These are phyloP conservation scores for Echinochloa phyllopogon DNA, from an alignment of 176 grass and related monocot genomes.

Conservation along the genomic window DNA sequence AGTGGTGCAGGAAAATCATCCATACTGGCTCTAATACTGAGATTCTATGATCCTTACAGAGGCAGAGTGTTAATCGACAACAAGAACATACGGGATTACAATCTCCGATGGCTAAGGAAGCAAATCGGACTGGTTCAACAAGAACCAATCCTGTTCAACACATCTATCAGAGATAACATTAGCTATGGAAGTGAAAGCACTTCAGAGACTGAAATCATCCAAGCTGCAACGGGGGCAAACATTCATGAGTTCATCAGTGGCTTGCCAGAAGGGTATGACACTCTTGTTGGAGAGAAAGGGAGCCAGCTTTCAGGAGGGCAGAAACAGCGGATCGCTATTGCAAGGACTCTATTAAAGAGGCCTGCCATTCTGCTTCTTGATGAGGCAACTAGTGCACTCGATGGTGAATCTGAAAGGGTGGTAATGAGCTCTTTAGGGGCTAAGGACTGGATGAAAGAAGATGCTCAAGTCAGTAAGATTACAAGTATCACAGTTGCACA, in stretches of 20 bases:
- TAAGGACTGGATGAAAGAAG: conserved; percentile 37
- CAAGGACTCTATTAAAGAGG: conserved; percentile 63
- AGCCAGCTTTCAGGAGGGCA: conserved; percentile 68
- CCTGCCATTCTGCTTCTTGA: conserved; percentile 66
- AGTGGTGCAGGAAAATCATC: conserved; percentile 75
- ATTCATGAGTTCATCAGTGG: conserved; percentile 63
- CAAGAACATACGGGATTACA: conserved; percentile 53
- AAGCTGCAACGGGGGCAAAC: conserved; percentile 60
- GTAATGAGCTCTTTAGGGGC: conserved; percentile 52
- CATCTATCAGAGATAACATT: conserved; percentile 65
- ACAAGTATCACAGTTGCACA: conserved; percentile 68
- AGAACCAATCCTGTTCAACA: conserved; percentile 58
- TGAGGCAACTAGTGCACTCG: conserved; percentile 69
- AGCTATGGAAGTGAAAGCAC: conserved; percentile 52
- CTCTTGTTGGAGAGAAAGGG: conserved; percentile 63
- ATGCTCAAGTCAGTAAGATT: conserved; percentile 28
- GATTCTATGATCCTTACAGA: conserved; percentile 62
- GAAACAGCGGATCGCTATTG: conserved; percentile 69
- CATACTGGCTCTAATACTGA: conserved; percentile 54
- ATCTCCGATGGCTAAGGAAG: conserved; percentile 56
- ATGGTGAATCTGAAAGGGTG: conserved; percentile 57
- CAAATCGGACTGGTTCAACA: conserved; percentile 65
- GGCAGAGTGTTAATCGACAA: conserved; percentile 52
- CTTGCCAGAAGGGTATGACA: conserved; percentile 59
- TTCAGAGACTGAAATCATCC: conserved; percentile 47